A percentile compares a stretch with the other conserved stretches of the same genome.
These are phyloP conservation scores for Cercospora janseana DNA, from an alignment of 2,329 filamentous ascomycete species.

Conservation along the genomic window DNA sequence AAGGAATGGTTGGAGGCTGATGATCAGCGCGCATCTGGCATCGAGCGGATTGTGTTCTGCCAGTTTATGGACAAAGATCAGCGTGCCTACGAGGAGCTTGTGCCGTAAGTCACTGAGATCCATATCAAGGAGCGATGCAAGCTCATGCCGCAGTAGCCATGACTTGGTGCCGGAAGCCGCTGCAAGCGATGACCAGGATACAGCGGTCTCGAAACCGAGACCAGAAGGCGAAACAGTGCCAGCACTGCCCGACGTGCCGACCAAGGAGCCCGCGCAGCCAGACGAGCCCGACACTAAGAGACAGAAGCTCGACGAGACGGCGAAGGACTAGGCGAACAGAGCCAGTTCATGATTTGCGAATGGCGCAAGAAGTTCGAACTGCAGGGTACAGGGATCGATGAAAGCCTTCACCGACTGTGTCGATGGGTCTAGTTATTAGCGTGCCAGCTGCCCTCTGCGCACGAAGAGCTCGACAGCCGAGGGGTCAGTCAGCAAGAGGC, in stretches of 20 bases:
- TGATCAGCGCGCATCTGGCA: conserved; percentile 42
- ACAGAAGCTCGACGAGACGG: conserved; percentile 40
- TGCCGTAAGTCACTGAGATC: conserved; percentile 64
- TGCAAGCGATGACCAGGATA: neutral
- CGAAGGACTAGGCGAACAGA: conserved; percentile 11
- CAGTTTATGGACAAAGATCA: conserved; percentile 78
- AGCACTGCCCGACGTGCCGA: conserved; percentile 51
- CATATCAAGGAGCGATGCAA: neutral
- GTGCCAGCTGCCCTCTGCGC: too few species aligned
- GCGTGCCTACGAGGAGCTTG: conserved; percentile 63
- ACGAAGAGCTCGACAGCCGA: too few species aligned
- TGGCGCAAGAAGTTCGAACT: too few species aligned
- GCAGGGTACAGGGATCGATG: too few species aligned
- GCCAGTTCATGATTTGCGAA: too few species aligned
- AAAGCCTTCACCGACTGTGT: too few species aligned
- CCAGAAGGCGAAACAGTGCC: conserved; percentile 37
- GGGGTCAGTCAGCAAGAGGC: too few species aligned
- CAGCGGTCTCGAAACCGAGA: neutral
- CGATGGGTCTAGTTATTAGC: too few species aligned
- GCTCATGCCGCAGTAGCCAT: neutral
- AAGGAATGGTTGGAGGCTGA: conserved; percentile 54
- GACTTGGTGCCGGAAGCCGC: neutral
- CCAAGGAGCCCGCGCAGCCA: conserved; percentile 45
- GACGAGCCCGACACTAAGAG: conserved; percentile 50
- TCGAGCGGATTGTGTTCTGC: conserved; percentile 80